phyloP scores from a whole-genome alignment of 805 yeast species.

The Jamesozyma piceae region DNA sequence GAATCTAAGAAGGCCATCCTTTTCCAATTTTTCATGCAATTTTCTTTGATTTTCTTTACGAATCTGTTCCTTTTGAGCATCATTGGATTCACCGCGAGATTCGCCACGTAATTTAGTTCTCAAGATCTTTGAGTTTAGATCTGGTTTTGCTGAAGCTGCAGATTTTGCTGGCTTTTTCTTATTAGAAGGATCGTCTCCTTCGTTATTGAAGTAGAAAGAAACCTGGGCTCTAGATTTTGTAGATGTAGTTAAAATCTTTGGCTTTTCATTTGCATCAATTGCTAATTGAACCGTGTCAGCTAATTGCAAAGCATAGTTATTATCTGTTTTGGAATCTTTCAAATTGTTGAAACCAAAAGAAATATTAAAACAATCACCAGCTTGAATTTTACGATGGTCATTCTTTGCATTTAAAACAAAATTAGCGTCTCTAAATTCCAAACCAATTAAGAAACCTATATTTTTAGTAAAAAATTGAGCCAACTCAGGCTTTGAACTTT shows the following conservation, averaged over 20 bases:
- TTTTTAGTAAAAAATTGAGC: slow-evolving; percentile 60
- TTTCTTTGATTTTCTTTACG: slow-evolving; percentile 76
- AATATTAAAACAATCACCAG: slow-evolving; percentile 67
- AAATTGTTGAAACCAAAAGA: slow-evolving; percentile 70
- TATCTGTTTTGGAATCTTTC: slow-evolving; percentile 40
- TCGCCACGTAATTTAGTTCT: slow-evolving; percentile 76
- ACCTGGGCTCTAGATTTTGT: slow-evolving; percentile 65
- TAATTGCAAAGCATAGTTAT: slow-evolving; percentile 59
- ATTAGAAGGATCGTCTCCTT: slow-evolving; percentile 40
- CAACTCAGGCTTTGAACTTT: slow-evolving; percentile 56
- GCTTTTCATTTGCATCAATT: slow-evolving; percentile 37
- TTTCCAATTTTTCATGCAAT: slow-evolving; percentile 75
- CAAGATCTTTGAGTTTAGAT: slow-evolving; percentile 51
- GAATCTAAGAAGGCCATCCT: slow-evolving; percentile 76
- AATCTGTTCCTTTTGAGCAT: slow-evolving; percentile 63
- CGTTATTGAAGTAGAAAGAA: slow-evolving; percentile 75
- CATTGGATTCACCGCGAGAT: slow-evolving; percentile 55
- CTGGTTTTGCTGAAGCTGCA: slow-evolving; percentile 27
- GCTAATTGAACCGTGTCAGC: slow-evolving; percentile 75
- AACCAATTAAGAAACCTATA: slow-evolving; percentile 81
- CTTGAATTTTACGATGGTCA: slow-evolving; percentile 48
- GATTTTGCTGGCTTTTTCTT: slow-evolving; percentile 27
- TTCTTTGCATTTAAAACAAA: slow-evolving; percentile 66
- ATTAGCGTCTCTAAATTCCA: slow-evolving; percentile 77
- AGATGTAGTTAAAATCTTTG: slow-evolving; percentile 61